Evolutionary conservation across 257 asterid species (phyloP).

Genomic region (Linderniella brevidens): DNA sequence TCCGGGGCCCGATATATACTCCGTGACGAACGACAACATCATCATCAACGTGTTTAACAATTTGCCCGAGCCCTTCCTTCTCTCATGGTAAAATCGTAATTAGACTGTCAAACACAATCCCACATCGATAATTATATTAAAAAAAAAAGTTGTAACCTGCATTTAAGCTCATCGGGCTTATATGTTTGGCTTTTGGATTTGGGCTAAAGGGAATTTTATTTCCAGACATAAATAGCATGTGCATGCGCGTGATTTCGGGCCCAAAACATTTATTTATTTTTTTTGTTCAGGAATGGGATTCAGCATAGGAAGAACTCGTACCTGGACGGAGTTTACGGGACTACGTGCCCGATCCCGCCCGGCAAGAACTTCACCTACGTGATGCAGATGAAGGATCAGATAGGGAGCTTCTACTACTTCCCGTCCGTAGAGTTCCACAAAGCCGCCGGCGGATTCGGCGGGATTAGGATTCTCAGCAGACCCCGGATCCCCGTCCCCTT

Average conservation of each 20-base stretch:
- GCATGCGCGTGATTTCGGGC: neutral
- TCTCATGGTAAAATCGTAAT: slow-evolving; percentile 70
- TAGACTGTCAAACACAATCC: too few species aligned
- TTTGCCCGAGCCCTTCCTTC: slow-evolving; percentile 65
- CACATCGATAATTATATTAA: too few species aligned
- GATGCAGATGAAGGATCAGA: slow-evolving; percentile 57
- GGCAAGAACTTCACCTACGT: slow-evolving; percentile 48
- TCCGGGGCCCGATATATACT: slow-evolving; percentile 57
- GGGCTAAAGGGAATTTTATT: too few species aligned
- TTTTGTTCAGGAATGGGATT: slow-evolving; percentile 30
- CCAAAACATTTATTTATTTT: neutral
- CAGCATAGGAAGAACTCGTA: slow-evolving; percentile 55
- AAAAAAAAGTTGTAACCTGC: too few species aligned
- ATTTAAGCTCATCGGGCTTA: too few species aligned
- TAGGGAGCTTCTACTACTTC: slow-evolving; percentile 52
- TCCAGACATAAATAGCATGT: too few species aligned
- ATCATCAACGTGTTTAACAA: slow-evolving; percentile 48
- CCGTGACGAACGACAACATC: slow-evolving; percentile 58
- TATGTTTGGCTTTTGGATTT: too few species aligned
- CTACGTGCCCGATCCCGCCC: slow-evolving; percentile 65
- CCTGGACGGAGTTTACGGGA: slow-evolving; percentile 50
- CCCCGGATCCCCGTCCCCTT: slow-evolving; percentile 57
- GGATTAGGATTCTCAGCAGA: slow-evolving; percentile 42
- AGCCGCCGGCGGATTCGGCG: slow-evolving; percentile 67
- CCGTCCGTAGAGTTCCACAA: slow-evolving; percentile 58